Base-by-base conservation (phyloP, 2,329 filamentous ascomycete genomes). In the Alternaria consortialis region DNA sequence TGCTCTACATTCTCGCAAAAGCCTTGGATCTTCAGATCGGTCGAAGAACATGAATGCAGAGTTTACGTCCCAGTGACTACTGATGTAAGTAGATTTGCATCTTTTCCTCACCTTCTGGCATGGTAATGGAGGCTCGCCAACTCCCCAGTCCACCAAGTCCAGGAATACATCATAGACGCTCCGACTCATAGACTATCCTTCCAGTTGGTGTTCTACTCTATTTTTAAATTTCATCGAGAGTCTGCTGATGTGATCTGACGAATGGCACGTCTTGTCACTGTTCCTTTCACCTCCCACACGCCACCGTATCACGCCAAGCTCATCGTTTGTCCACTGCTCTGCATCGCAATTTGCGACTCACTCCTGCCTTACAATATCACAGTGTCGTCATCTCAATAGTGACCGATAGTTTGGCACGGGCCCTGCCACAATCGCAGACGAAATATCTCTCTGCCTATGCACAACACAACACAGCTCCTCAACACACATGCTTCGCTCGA, bases 1-100 rank as follows among this genome's bases (percentile, higher is more conserved):
- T 79, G 27, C 64, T 85, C 5, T 85, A 85, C 73, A 74, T 79
- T 5, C 66, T 85, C 37, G 67, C 76, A 2, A 83, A 81, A 57
- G 82, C 77, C 2, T 62, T 82, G 47, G 79, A 82, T 69, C 58
- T 74, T 53, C 69, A 74, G 2, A 72, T 80, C 13, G 68, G 60
- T 15, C 66, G 58, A 25, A 58, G 31, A 11, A 51, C 9, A 20
- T 36, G 23, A 44, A 29, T 15, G 20, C 5, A 4, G 8, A 7
- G 7, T 17, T 12, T 0, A 11, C 3, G 13, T 13, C 5, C 4
- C 5, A n/a, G 13, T n/a, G 13, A 31, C 31, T 13, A 11, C 1
- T 5, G n/a, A 17, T 37, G 27, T 25, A 11, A 12, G 25, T 20
- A 17, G 43, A 34, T 34, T 3, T 29, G 13, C 36, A 5, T 50